Evolutionary conservation across 768 basidiomycete genomes (phyloP).

Genomic region (Leucogyrophana mollusca): DNA sequence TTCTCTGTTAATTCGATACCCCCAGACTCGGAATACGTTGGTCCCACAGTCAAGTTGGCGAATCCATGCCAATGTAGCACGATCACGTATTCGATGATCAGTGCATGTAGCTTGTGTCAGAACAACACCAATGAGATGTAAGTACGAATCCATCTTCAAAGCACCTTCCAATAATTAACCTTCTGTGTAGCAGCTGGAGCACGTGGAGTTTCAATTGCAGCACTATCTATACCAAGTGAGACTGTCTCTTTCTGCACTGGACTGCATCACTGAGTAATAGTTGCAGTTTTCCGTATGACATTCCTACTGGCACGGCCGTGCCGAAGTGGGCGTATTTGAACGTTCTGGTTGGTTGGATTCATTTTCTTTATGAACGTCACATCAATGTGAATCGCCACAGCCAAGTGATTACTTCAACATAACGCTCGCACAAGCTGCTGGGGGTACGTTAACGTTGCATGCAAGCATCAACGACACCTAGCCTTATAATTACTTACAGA

Average conservation of each 20-base stretch:
- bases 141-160: conserved; percentile 7
- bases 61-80: conserved; percentile 53
- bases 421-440: conserved; percentile 32
- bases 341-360: conserved; percentile 32
- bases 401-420: conserved; percentile 38
- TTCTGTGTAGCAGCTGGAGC: conserved; percentile 42
- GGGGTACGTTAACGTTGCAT: conserved; percentile 15
- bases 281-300: conserved; percentile 42
- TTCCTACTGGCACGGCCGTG: conserved; percentile 49
- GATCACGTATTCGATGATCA: conserved; percentile 53
- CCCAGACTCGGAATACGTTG: conserved; percentile 20
- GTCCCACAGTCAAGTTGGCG: conserved; percentile 29
- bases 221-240: conserved; percentile 26
- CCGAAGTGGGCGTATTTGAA: conserved; percentile 66
- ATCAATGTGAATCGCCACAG: conserved; percentile 17
- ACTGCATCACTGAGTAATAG: too few species aligned
- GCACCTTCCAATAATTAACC: background rate
- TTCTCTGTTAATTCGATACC: conserved; percentile 40
- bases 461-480: background rate
- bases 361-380: conserved; percentile 1
- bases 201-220: conserved; percentile 50
- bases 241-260: too few species aligned
- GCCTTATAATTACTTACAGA: conserved; percentile 28
- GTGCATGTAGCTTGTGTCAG: conserved; percentile 60
- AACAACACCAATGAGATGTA: conserved; percentile 38